phyloP scores from a whole-genome alignment of 2,329 filamentous ascomycete species.

The Exophiala spinifera region DNA sequence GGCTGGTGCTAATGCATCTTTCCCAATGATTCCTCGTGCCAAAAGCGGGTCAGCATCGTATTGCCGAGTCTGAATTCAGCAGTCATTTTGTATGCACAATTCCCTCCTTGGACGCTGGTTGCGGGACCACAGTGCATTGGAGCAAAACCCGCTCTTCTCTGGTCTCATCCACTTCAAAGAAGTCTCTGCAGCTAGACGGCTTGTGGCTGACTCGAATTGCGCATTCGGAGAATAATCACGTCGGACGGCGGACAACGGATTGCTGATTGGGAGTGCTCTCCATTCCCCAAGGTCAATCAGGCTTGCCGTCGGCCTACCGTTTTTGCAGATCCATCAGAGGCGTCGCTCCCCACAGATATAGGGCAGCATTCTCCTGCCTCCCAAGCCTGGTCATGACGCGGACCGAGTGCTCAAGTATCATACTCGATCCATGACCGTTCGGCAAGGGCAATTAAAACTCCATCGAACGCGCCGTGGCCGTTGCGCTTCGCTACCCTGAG shows the following conservation, averaged over 20 bases:
- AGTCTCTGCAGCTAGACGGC: conserved; percentile 5
- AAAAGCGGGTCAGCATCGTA: conserved; percentile 12
- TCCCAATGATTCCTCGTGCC: conserved; percentile 10
- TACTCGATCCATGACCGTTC: conserved; percentile 8
- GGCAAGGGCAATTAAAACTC: conserved; percentile 11
- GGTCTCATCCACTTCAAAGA: conserved; percentile 12
- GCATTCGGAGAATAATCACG: conserved; percentile 14
- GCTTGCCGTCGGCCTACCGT: conserved; percentile 9
- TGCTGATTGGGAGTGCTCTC: conserved; percentile 12
- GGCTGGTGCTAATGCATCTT: neutral
- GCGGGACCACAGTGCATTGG: conserved; percentile 2
- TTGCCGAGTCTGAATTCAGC: conserved; percentile 16
- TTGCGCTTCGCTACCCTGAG: conserved; percentile 21
- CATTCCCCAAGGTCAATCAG: conserved; percentile 10
- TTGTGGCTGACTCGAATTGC: conserved; percentile 12
- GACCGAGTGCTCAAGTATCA: conserved; percentile 7
- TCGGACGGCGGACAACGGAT: conserved; percentile 5
- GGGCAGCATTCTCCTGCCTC: conserved; percentile 1
- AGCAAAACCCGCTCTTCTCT: neutral
- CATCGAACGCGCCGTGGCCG: conserved; percentile 18
- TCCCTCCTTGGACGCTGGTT: conserved; percentile 7
- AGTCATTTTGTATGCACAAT: conserved; percentile 1
- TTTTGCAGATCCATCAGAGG: conserved; percentile 9
- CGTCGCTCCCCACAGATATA: conserved; percentile 17
- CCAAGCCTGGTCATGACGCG: conserved; percentile 6